Conservation (phyloP, 345 rosid genomes). For the Sisymbrium altissimum region DNA sequence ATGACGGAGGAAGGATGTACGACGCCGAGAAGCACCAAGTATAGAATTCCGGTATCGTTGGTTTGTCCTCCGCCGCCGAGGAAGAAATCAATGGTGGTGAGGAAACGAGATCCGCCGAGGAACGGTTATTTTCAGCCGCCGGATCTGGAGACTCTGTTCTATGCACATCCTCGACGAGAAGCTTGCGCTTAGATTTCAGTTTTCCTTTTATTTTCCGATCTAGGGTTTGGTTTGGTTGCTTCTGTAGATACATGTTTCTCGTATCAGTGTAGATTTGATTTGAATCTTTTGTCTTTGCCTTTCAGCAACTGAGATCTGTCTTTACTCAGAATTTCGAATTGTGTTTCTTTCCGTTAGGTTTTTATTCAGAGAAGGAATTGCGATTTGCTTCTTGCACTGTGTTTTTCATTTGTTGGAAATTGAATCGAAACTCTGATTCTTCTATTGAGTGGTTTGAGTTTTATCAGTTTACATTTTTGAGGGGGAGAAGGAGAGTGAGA, state of each 20-base stretch:
- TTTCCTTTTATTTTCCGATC: background rate
- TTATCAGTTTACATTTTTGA: too few species aligned
- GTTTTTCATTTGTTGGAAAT: background rate
- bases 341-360: background rate
- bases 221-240: background rate
- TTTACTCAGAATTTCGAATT: background rate
- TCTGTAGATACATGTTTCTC: constrained; percentile 23
- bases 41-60: constrained; percentile 44
- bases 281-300: background rate
- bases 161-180: constrained; percentile 35
- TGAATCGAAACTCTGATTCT: background rate
- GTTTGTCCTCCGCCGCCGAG: constrained; percentile 70
- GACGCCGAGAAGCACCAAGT: constrained; percentile 52
- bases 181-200: constrained; percentile 39
- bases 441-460: too few species aligned
- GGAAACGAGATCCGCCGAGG: constrained; percentile 51
- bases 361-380: background rate
- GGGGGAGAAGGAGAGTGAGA: too few species aligned
- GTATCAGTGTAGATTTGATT: constrained; percentile 12
- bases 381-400: background rate
- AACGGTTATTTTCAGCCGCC: constrained; percentile 69
- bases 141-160: constrained; percentile 59
- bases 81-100: constrained; percentile 41
- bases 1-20: constrained; percentile 46
- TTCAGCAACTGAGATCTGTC: background rate